These are phyloP conservation scores for Coleophoma crateriformis DNA, from an alignment of 2,329 filamentous ascomycete species.

Conservation along the genomic window DNA sequence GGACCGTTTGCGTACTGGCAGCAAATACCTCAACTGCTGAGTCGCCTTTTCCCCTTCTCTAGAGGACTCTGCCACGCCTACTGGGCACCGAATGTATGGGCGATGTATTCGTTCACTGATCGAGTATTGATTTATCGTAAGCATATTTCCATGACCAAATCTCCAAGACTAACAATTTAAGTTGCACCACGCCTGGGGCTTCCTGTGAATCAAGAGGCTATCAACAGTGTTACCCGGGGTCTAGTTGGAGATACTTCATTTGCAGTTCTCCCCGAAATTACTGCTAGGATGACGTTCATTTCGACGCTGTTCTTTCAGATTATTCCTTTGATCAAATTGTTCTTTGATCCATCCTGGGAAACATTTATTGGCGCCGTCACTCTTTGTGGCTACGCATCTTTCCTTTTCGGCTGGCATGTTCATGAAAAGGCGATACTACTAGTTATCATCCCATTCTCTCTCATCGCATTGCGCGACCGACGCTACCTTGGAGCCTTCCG, in stretches of 20 bases:
- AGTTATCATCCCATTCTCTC: slow-evolving; percentile 89
- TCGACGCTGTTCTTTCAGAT: slow-evolving; percentile 79
- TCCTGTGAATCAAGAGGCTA: slow-evolving; percentile 63
- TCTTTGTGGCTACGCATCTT: slow-evolving; percentile 91
- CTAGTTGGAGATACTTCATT: slow-evolving; percentile 92
- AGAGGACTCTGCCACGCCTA: slow-evolving; percentile 94
- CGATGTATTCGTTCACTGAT: slow-evolving; percentile 89
- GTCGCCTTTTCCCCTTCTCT: slow-evolving; percentile 87
- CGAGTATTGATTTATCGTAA: slow-evolving; percentile 76
- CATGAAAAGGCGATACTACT: slow-evolving; percentile 96
- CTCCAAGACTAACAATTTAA: slow-evolving; percentile 33
- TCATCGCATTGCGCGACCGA: slow-evolving; percentile 84
- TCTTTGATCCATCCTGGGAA: slow-evolving; percentile 76
- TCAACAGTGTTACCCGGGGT: slow-evolving; percentile 87
- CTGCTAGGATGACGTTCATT: slow-evolving; percentile 71
- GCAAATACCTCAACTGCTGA: slow-evolving; percentile 79
- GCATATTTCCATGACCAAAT: background rate
- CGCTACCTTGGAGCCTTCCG: slow-evolving; percentile 88
- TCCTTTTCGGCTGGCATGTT: slow-evolving; percentile 97
- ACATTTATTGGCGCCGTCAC: slow-evolving; percentile 86
- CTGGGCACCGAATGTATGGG: slow-evolving; percentile 97
- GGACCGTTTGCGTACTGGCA: slow-evolving; percentile 79
- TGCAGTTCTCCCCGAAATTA: slow-evolving; percentile 84
- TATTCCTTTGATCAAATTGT: slow-evolving; percentile 76
- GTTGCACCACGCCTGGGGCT: slow-evolving; percentile 80